These are phyloP conservation scores for Phytophthora megakarya DNA, from an alignment of 352 stramenopile species.

Conservation along the genomic window DNA sequence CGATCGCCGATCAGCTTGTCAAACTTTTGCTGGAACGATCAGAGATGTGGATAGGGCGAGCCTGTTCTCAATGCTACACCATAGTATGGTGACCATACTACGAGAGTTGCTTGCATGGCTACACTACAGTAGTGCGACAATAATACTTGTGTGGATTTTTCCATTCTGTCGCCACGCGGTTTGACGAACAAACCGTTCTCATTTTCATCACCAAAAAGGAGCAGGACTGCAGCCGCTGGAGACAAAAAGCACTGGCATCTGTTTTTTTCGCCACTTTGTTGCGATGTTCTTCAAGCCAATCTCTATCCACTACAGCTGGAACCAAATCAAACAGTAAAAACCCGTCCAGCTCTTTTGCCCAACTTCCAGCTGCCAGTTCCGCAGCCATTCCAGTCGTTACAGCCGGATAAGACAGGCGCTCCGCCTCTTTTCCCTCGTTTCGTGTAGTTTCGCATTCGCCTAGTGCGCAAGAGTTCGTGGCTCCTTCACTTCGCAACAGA, in stretches of 20 bases:
- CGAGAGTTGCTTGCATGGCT: neutral
- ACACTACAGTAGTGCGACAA: neutral
- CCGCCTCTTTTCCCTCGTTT: constrained; percentile 29
- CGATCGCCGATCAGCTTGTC: constrained; percentile 18
- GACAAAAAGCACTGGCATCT: neutral
- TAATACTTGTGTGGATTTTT: constrained; percentile 5
- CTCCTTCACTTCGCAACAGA: constrained; percentile 18
- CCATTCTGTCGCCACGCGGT: constrained; percentile 3
- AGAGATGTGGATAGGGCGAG: constrained; percentile 24
- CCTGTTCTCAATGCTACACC: constrained; percentile 1
- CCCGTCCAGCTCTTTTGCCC: constrained; percentile 5
- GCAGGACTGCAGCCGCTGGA: neutral
- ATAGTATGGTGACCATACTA: no score
- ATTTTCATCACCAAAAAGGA: neutral
- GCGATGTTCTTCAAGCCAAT: constrained; percentile 6
- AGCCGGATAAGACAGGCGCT: constrained; percentile 32
- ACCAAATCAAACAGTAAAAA: constrained; percentile 37
- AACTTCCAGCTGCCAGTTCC: constrained; percentile 12
- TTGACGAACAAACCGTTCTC: neutral
- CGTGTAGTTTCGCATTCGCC: constrained; percentile 25
- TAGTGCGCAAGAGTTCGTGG: neutral
- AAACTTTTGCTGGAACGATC: constrained; percentile 18
- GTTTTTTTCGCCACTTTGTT: neutral
- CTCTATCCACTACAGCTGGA: constrained; percentile 8
- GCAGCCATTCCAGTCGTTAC: constrained; percentile 16